A percentile compares a stretch with the other conserved stretches of the same genome.
These are phyloP conservation scores for Fraxinus xanthoxyloides DNA, from an alignment of 305 asterid genomes.

Conservation along the genomic window DNA sequence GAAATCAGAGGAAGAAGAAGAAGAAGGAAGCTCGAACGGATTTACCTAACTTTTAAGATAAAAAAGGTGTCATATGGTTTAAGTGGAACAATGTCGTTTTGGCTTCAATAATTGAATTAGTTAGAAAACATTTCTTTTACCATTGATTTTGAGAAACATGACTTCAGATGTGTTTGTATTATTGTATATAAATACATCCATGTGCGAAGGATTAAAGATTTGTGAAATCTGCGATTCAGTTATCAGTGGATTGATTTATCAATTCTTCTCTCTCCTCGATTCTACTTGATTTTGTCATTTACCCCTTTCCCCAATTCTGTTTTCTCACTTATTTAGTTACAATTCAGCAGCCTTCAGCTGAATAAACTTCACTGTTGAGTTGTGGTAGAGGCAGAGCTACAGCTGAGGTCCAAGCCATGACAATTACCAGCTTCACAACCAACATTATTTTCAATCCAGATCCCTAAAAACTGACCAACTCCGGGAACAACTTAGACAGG, in stretches of 20 bases:
- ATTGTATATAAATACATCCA: background rate
- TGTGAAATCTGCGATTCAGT: background rate
- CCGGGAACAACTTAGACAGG: background rate
- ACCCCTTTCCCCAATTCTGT: background rate
- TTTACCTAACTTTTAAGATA: background rate
- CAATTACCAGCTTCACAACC: background rate
- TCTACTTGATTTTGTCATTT: background rate
- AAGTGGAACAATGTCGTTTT: background rate
- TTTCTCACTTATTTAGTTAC: background rate
- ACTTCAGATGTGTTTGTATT: background rate
- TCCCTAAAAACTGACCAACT: background rate
- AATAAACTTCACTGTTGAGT: too few species aligned
- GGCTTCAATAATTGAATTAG: background rate
- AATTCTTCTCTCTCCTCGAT: background rate
- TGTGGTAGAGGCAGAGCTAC: too few species aligned
- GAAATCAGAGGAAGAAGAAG: too few species aligned
- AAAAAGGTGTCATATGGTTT: background rate
- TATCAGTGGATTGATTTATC: background rate
- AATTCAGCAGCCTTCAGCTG: too few species aligned
- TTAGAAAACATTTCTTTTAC: background rate
- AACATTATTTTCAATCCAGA: background rate
- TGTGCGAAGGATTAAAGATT: background rate
- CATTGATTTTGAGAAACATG: background rate
- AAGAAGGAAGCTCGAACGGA: background rate
- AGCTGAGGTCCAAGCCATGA: too few species aligned